Base-by-base conservation (phyloP, 106 monocot species). In the Posidonia australis region DNA sequence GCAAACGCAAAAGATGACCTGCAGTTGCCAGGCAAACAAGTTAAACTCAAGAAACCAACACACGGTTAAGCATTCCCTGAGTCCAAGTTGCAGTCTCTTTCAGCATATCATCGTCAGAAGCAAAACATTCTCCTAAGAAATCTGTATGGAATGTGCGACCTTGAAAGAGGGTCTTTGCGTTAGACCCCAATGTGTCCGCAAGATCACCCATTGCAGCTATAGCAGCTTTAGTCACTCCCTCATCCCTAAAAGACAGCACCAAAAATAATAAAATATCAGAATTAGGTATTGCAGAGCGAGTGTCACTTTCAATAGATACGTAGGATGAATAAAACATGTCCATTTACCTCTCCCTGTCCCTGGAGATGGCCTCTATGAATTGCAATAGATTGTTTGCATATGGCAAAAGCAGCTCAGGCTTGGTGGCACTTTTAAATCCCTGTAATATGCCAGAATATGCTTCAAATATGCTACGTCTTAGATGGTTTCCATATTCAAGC, bases 401-500 rank as follows among this genome's bases (percentile, higher is more conserved):
- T 44, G 93, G 93, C 43, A 81, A 44, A 80, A 93, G 72, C 30
- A 88, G 72, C 32, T 82, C 76, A 9, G 92, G 62, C 76, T 88
- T 93, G 9, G 89, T 93, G 9, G 89, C 72, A 73, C 55, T 82
- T 68, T 93, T 93, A 65, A 89, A 86, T 1, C 93, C 93, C 46
- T 93, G 93, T 26, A 93, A 78, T 25, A 93, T 93, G 20, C 93
- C 93, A 0, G 93, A 89, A 66, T 89, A 93, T 18, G 89, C 93
- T 71, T 93, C 93, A 43, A 93, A 82, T 59, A 93, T 86, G 46
- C 93, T 83, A n/a, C 77, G 72, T 56, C 93, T 70, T 13, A 93
- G 81, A 44, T 84, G 83, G 67, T 93, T 93, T n/a, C 77, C 77
- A 76, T 89, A 89, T 5, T 93, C 93, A 32, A 81, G 46, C 67